Conservation (phyloP, 441 rosid genomes). For the Breynia disticha region DNA sequence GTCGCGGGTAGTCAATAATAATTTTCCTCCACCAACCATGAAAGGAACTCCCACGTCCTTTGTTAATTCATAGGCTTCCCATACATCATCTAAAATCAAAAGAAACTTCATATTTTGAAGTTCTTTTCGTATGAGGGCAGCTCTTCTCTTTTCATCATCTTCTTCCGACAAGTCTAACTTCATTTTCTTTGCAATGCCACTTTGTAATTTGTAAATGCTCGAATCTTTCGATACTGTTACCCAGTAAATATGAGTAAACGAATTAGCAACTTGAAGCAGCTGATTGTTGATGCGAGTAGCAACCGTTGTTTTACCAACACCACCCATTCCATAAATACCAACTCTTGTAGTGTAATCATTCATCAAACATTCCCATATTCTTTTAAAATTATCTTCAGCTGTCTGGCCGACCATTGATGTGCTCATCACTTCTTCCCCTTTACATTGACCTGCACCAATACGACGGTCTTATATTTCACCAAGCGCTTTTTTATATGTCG, state of each 20-base stretch:
- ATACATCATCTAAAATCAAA: too few species aligned
- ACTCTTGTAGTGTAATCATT: conserved; percentile 1
- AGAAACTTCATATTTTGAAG: too few species aligned
- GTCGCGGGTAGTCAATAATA: background rate
- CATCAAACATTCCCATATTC: conserved; percentile 1
- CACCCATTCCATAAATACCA: too few species aligned
- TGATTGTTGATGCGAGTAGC: too few species aligned
- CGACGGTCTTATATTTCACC: too few species aligned
- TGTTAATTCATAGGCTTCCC: too few species aligned
- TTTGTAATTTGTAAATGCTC: conserved; percentile 10
- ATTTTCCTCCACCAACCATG: background rate
- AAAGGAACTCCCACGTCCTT: conserved; percentile 14
- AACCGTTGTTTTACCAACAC: too few species aligned
- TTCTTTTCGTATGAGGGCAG: background rate
- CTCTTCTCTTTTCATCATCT: conserved; percentile 7
- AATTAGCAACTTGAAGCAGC: background rate
- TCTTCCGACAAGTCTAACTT: background rate
- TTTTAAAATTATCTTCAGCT: background rate
- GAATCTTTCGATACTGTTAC: too few species aligned
- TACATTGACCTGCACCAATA: too few species aligned
- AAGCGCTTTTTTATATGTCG: too few species aligned
- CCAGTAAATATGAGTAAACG: conserved; percentile 2
- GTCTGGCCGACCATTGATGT: background rate
- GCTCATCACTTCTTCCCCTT: too few species aligned
- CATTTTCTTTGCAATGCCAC: conserved; percentile 4